Evolutionary conservation across 1,139 yeast genomes (phyloP), one percentile per base, ranked within the genome.

Genomic region (Protomyces lactucae-debilis): DNA sequence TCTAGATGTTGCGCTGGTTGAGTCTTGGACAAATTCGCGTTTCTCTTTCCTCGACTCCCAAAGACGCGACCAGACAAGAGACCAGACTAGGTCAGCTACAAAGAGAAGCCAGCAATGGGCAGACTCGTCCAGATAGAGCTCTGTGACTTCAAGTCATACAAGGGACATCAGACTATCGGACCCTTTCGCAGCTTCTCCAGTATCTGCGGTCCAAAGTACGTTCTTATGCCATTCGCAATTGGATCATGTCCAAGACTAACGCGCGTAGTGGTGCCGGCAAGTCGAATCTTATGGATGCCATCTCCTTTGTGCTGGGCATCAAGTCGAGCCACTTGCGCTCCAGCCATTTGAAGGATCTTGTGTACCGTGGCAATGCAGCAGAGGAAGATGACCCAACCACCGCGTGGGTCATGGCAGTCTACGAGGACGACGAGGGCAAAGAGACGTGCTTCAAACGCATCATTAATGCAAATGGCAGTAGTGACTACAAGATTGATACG

Each of bases 281-380:
- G 77, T 88, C 96, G 57, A 93, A 93, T 72, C 87, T 92, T 92
- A 92, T 92, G 98, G 98, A 92, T 74, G 98, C 98, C 55, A 91
- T 92, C 18, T 90, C 97, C 1, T 93, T 93, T 73, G 99, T 93
- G 14, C 80, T 95, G 43, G 99, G 99, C 23, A 85, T 93, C 60
- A 80, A 87, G 70, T 84, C 95, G 18, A 78, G 81, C 39, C 93
- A 88, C 67, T 78, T 95, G 67, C 82, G 99, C 71, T 89, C 97
- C 1, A 79, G 82, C 35, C 84, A 84, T 66, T 76, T 90, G 70
- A 83, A 80, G 64, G 97, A 92, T 70, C 80, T 93, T 72, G 84
- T 93, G 2, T 91, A 91, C 72, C 81, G 97, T 68, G 96, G 95
- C 3, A 77, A 86, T 23, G 40, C 28, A 6, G 4, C 48, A 83